phyloP scores from a whole-genome alignment of 345 rosid genomes.

The Passiflora organensis region DNA sequence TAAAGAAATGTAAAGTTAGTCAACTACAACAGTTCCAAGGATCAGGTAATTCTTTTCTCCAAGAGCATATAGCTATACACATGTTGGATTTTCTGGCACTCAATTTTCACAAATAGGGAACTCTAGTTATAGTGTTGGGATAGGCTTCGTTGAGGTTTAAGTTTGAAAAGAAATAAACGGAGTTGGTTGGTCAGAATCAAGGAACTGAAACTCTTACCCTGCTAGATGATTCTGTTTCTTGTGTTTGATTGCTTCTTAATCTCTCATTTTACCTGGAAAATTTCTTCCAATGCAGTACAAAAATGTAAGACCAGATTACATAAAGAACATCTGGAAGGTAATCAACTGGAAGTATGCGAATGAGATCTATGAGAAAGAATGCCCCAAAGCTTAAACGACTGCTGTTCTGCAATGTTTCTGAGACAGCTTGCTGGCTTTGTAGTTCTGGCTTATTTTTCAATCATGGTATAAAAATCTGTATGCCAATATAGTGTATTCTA shows the following conservation, averaged over 20 bases:
- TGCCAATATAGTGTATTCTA: no score
- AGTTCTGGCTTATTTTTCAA: not conserved
- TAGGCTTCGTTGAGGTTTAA: no score
- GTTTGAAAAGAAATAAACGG: no score
- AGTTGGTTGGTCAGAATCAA: no score
- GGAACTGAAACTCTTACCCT: no score
- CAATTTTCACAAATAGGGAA: no score
- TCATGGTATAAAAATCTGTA: no score
- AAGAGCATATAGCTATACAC: no score
- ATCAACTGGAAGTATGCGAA: constrained; percentile 87
- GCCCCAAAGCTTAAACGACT: constrained; percentile 27
- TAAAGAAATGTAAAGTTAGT: not conserved
- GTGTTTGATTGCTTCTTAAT: not conserved
- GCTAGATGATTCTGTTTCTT: not conserved
- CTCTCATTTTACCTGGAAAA: not conserved
- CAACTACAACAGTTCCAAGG: not conserved
- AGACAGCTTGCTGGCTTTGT: no score
- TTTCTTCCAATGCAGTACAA: constrained; percentile 54
- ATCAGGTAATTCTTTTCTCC: not conserved
- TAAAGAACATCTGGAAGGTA: constrained; percentile 93
- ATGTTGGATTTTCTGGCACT: no score
- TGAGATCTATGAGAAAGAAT: constrained; percentile 54
- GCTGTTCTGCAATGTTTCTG: not conserved
- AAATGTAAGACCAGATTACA: constrained; percentile 79
- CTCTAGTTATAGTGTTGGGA: no score